A percentile compares a stretch with the other conserved stretches of the same genome.
Evolutionary conservation across 768 basidiomycete species (phyloP).

Genomic region (Boletus pseudopeckii): DNA sequence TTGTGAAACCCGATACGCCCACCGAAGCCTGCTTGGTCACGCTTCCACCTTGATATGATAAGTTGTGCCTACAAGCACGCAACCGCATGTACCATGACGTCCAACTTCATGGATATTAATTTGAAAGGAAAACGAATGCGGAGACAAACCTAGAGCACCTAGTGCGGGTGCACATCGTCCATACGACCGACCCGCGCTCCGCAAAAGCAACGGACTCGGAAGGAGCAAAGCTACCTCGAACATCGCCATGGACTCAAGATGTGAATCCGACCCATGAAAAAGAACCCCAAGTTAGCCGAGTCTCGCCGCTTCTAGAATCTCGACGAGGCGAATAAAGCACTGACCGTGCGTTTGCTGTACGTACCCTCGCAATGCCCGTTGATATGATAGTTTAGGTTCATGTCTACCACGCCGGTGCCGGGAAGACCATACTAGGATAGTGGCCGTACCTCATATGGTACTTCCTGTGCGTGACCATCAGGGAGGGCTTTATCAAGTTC

Average conservation of each 20-base stretch:
- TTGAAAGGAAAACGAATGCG: background rate
- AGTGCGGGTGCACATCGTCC: background rate
- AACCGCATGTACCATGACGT: background rate
- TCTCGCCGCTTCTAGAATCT: background rate
- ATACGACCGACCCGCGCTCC: background rate
- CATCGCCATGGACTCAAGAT: background rate
- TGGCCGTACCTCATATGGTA: background rate
- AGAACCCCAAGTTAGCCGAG: background rate
- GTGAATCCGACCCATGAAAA: background rate
- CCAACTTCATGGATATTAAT: background rate
- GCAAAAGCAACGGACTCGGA: background rate
- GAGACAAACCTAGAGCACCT: background rate
- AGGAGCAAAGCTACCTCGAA: background rate
- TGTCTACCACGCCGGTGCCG: background rate
- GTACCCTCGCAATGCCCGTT: background rate
- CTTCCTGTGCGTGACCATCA: constrained; percentile 9
- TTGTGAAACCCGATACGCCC: background rate
- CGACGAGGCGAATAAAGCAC: background rate
- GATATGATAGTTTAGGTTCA: background rate
- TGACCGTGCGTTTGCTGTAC: background rate
- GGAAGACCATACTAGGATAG: background rate
- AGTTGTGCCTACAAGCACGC: background rate
- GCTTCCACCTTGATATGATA: background rate
- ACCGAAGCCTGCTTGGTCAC: background rate
- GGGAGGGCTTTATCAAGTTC: background rate